phyloP scores from a whole-genome alignment of 768 basidiomycete species.

The Hemileccinum impolitum region DNA sequence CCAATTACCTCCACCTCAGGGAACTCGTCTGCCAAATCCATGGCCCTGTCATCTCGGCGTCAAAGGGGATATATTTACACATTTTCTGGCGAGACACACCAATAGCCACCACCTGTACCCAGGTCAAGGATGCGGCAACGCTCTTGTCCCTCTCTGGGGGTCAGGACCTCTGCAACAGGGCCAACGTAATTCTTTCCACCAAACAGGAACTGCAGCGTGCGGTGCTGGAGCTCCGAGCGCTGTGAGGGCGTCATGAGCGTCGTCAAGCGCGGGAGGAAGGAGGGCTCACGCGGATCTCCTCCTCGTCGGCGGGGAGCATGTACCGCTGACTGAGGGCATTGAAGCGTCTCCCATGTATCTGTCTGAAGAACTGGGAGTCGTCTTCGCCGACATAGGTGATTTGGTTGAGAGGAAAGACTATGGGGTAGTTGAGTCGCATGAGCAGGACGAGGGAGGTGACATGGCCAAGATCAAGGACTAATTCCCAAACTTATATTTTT shows the following conservation, averaged over 20 bases:
- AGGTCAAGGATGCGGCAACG: constrained; percentile 54
- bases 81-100: constrained; percentile 36
- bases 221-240: constrained; percentile 63
- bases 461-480: constrained; percentile 12
- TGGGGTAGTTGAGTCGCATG: constrained; percentile 32
- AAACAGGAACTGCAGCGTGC: constrained; percentile 65
- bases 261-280: not conserved
- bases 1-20: constrained; percentile 63
- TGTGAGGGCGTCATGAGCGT: constrained; percentile 24
- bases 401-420: constrained; percentile 35
- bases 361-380: constrained; percentile 52
- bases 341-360: constrained; percentile 50
- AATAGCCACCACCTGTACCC: constrained; percentile 63
- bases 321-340: constrained; percentile 55
- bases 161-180: constrained; percentile 55
- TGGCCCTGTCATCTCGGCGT: constrained; percentile 45
- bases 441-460: constrained; percentile 15
- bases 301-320: constrained; percentile 62
- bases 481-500: constrained; percentile 31
- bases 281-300: constrained; percentile 55
- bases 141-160: constrained; percentile 31
- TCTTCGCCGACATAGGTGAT: constrained; percentile 40
- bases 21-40: constrained; percentile 73
- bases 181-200: constrained; percentile 63
- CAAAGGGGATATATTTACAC: not conserved